Evolutionary conservation across 495 filamentous ascomycete species (phyloP), one percentile per base, ranked within the genome.

Genomic region (Penicillium pulvis): DNA sequence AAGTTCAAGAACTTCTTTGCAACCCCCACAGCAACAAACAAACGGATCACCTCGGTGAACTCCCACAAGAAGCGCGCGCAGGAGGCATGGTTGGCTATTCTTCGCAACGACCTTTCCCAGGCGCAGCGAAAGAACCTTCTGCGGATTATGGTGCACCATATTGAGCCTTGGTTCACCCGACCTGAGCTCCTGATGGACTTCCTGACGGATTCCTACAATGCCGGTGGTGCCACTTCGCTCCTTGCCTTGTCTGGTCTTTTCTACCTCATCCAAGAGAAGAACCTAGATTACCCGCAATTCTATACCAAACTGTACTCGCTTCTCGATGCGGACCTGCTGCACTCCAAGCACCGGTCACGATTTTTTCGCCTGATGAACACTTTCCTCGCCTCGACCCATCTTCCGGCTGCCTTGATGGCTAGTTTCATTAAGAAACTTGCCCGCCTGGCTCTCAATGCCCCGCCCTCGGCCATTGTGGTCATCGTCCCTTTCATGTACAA

Each of bases 181-280:
- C 86, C 89, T 6, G 92, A 97, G 66, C 79, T 93, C 8, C 81
- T 99, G n/a, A 93, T 97, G 87, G 95, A 99, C 76, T 98, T 98
- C 74, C 75, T 99, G 39, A 96, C 92, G 2, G 92, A 96, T 72
- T 93, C 87, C 16, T 98, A 93, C 74, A 83, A 97, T 62, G 71
- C 83, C 17, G 93, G 95, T 51, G 94, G 94, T 53, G 86, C 90
- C 6, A 90, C 83, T 9, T 91, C 94, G 5, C 83, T 98, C 4
- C 81, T 97, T 24, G 92, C 95, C 3, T 81, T 99, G 0, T 95
- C 92, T 6, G 93, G 94, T 41, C 85, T 99, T 20, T 99, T 96
- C 78, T 92, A 97, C 68, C 86, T 99, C 41, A 97, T 98, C 55
- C 87, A 90, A 62, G 85, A 90, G 63, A 90, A 90, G 63, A 98